Percentiles rank a stretch among this genome's conserved stretches.
Conservation (phyloP, 169 alveolate genomes). For the Plasmodium billcollinsi region DNA sequence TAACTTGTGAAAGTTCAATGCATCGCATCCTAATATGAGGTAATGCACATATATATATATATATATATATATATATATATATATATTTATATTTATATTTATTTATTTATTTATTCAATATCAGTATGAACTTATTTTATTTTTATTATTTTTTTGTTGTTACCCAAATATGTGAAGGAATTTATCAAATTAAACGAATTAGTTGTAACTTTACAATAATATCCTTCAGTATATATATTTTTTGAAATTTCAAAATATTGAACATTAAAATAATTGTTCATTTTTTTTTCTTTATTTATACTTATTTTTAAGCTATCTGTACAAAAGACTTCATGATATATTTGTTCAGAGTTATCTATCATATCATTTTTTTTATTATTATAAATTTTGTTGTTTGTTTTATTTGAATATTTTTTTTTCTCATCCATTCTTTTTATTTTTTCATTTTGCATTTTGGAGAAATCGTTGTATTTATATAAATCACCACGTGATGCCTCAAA, state of each 20-base stretch:
- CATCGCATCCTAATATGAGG: conserved; percentile 12
- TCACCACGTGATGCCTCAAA: conserved; percentile 64
- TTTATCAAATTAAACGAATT: conserved; percentile 53
- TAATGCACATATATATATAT: conserved; percentile 1
- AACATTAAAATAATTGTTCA: conserved; percentile 33
- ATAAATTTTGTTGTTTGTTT: too few relatives aligned
- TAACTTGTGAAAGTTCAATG: conserved; percentile 37
- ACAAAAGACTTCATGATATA: conserved; percentile 36
- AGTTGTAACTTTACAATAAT: conserved; percentile 53
- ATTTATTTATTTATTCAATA: neutral
- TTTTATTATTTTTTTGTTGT: neutral
- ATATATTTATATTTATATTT: too few relatives aligned
- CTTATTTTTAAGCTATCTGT: conserved; percentile 65
- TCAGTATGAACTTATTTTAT: neutral
- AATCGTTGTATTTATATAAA: conserved; percentile 29
- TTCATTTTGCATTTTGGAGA: neutral
- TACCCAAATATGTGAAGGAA: conserved; percentile 69
- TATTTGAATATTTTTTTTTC: neutral
- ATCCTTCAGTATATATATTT: conserved; percentile 39
- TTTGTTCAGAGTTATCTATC: neutral
- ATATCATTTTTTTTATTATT: conserved; percentile 1
- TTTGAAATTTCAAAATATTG: conserved; percentile 33
- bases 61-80: conserved; percentile 3
- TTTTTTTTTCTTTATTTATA: conserved; percentile 12
- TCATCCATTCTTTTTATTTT: neutral